phyloP scores from a whole-genome alignment of 2,329 filamentous ascomycete genomes.

The Ascochyta fabae region DNA sequence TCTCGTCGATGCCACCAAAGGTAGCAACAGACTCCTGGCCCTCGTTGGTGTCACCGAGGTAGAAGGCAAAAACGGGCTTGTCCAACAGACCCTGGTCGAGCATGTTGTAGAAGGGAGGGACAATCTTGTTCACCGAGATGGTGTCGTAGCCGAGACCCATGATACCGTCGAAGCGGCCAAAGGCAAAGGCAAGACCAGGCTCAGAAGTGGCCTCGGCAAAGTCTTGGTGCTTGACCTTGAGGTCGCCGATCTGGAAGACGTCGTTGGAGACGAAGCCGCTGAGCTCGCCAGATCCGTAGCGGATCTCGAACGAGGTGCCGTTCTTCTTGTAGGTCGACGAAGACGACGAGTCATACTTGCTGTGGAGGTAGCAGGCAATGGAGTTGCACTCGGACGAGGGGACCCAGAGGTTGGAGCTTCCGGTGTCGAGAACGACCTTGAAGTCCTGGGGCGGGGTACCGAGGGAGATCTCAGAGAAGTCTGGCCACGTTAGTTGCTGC shows the following conservation, averaged over 20 bases:
- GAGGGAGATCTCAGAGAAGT: constrained; percentile 96
- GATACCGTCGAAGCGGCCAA: constrained; percentile 96
- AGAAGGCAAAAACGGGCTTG: constrained; percentile 94
- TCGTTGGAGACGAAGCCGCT: constrained; percentile 94
- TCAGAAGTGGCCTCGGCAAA: constrained; percentile 97
- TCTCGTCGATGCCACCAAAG: constrained; percentile 87
- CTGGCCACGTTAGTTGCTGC: constrained; percentile 49
- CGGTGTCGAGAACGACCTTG: constrained; percentile 98
- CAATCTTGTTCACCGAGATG: constrained; percentile 95
- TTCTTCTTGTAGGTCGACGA: constrained; percentile 96
- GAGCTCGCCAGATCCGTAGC: constrained; percentile 92
- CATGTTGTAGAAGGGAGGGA: constrained; percentile 97
- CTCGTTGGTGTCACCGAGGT: constrained; percentile 78
- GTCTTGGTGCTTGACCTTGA: constrained; percentile 86
- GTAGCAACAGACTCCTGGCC: constrained; percentile 81
- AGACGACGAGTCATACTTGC: constrained; percentile 89
- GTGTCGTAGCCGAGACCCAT: constrained; percentile 92
- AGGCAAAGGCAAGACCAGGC: constrained; percentile 96
- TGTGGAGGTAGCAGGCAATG: constrained; percentile 97
- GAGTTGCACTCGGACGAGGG: constrained; percentile 88
- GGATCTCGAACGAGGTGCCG: constrained; percentile 88
- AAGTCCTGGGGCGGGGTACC: constrained; percentile 92
- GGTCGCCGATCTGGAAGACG: constrained; percentile 82
- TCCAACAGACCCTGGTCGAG: constrained; percentile 88
- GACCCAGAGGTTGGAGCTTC: constrained; percentile 99